Evolutionary conservation across 192 early-diverging fungal species (phyloP).

Genomic region (Backusella morwellensis): DNA sequence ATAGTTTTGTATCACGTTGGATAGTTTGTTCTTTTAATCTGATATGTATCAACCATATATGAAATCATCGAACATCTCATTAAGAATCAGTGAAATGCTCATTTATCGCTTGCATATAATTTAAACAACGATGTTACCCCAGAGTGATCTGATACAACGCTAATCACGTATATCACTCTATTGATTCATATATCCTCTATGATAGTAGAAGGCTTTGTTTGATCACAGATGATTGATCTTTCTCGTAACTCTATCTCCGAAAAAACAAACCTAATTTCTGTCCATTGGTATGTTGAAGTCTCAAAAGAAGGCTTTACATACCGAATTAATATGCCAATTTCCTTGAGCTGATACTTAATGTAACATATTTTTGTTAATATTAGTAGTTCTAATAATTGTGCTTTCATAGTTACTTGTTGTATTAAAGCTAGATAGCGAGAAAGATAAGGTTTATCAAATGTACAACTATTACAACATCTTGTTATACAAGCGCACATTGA

Average conservation of each 20-base stretch:
- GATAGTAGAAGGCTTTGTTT: background rate
- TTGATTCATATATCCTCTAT: background rate
- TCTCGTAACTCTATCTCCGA: background rate
- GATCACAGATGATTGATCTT: background rate
- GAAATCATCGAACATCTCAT: background rate
- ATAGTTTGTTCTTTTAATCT: background rate
- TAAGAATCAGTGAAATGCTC: background rate
- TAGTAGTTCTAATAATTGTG: background rate
- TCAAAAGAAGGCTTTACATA: background rate
- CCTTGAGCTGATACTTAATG: background rate
- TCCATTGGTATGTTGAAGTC: background rate
- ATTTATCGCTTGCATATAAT: background rate
- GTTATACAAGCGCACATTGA: background rate
- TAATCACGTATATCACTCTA: background rate
- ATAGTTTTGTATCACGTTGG: background rate
- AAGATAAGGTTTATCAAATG: background rate
- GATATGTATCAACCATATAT: background rate
- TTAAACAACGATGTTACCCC: background rate
- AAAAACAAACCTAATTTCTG: background rate
- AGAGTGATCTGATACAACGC: background rate
- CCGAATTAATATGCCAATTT: background rate
- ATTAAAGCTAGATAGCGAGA: background rate
- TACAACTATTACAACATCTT: background rate
- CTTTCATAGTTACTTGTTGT: background rate
- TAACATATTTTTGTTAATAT: background rate